Evolutionary conservation across 352 stramenopile genomes (phyloP), one percentile per base, ranked within the genome.

Genomic region (Globisporangium nunn): DNA sequence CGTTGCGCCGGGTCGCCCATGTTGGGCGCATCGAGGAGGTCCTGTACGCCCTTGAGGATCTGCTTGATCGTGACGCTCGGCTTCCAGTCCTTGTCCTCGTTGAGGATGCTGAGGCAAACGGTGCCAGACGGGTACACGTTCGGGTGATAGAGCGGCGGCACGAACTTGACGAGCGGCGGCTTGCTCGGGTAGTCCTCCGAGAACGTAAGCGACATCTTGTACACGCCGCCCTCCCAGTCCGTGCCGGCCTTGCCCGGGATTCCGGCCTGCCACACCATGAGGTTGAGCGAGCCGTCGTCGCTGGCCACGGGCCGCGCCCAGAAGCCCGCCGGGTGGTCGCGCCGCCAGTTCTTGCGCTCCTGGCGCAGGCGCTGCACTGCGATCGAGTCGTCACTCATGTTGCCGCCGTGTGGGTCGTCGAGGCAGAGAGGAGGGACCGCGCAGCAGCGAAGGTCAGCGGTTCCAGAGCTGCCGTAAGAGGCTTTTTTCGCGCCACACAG

Each of bases 81-180:
- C 68, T 98, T 96, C 97, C 97, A 99, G 67, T 96, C 96, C 70
- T 98, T 96, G 78, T 99, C 97, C 78, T 99, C 97, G 69, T 99
- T 98, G 41, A 99, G 63, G 65, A 99, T 99, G 64, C 86, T 97
- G 29, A 98, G 73, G 73, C 97, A 99, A 50, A 99, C 96, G 3
- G 97, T 99, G 45, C 97, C 97, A 10, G 88, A 97, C 23, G 94
- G 94, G 70, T 98, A 98, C 46, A 98, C 92, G 64, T 98, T 98
- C 31, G 94, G 91, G 66, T 99, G 97, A 63, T 99, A 99, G 12
- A 99, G 77, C 41, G 96, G 94, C 40, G 97, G 96, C 28, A 96
- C 86, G 80, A 98, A 99, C 78, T 98, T 98, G 78, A 97, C 98
- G 61, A 98, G 98, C 55, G 97, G 97, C 48, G 97, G 97, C 67